phyloP scores from a whole-genome alignment of 768 basidiomycete species.

The Serendipita sp. region DNA sequence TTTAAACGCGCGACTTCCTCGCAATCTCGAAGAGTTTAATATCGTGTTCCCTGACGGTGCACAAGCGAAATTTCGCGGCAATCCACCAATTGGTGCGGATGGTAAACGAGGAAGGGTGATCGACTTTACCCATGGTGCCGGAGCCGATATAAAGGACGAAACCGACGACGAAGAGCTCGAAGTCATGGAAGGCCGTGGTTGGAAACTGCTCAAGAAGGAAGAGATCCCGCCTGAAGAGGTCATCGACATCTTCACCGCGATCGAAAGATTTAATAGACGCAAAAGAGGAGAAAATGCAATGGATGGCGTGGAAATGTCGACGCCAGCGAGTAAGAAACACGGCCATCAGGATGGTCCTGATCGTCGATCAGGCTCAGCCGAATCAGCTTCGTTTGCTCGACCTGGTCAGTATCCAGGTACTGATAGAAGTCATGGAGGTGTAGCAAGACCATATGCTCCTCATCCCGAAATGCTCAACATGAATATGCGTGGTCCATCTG shows the following conservation, averaged over 20 bases:
- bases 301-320: constrained; percentile 55
- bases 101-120: neutral
- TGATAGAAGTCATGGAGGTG: neutral
- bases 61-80: constrained; percentile 54
- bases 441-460: constrained; percentile 2
- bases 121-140: neutral
- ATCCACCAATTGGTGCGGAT: neutral
- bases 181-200: constrained; percentile 46
- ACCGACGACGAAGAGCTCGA: constrained; percentile 57
- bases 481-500: neutral
- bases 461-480: neutral
- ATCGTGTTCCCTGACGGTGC: constrained; percentile 68
- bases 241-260: constrained; percentile 52
- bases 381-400: neutral
- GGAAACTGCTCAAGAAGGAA: constrained; percentile 60
- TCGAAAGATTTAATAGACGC: constrained; percentile 61
- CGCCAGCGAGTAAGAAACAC: neutral
- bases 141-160: constrained; percentile 46
- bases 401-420: constrained; percentile 4
- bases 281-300: constrained; percentile 35
- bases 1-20: constrained; percentile 55
- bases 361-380: constrained; percentile 3
- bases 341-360: constrained; percentile 13
- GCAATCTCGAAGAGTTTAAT: constrained; percentile 56
- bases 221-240: constrained; percentile 21